Evolutionary conservation across 1,139 yeast species (phyloP).

Genomic region (Lodderomyces parapsilosis): DNA sequence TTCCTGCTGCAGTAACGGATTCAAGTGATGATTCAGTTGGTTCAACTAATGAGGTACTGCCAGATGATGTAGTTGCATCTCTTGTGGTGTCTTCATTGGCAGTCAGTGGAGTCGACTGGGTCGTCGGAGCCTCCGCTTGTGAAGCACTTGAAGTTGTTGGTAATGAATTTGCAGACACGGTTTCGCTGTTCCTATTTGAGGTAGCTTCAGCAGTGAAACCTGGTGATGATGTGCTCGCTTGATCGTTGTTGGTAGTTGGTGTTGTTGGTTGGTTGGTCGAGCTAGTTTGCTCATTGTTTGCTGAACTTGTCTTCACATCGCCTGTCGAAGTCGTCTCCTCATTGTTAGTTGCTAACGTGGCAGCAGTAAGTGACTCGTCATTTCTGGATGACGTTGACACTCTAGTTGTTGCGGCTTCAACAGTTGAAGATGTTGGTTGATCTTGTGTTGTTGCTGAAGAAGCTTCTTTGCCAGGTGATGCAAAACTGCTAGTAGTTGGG

Average conservation of each 20-base stretch:
- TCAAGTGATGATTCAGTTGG: slow-evolving; percentile 7
- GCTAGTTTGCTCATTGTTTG: not conserved
- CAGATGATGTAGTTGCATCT: not conserved
- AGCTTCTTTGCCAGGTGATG: not conserved
- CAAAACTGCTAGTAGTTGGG: not conserved
- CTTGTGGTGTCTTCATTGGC: not conserved
- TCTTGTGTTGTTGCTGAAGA: slow-evolving; percentile 4
- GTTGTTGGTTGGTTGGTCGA: not conserved
- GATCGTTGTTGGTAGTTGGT: not conserved
- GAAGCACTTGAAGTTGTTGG: slow-evolving; percentile 3
- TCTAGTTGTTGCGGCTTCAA: not conserved
- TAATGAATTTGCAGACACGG: slow-evolving; percentile 3
- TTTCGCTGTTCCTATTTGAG: not conserved
- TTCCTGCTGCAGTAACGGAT: not conserved
- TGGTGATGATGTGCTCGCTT: not conserved
- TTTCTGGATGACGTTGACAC: slow-evolving; percentile 6
- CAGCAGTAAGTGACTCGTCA: slow-evolving; percentile 8
- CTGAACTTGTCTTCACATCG: slow-evolving; percentile 2
- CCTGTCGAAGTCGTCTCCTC: slow-evolving; percentile 7
- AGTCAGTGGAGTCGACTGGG: not conserved
- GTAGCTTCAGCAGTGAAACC: slow-evolving; percentile 1
- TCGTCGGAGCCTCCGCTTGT: not conserved
- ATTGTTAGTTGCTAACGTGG: slow-evolving; percentile 5
- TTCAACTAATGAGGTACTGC: slow-evolving; percentile 7
- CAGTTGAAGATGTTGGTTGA: not conserved